Percentiles rank a stretch among this genome's conserved stretches.
These are phyloP conservation scores for Myrica gale DNA, from an alignment of 306 rosid species.

Conservation along the genomic window DNA sequence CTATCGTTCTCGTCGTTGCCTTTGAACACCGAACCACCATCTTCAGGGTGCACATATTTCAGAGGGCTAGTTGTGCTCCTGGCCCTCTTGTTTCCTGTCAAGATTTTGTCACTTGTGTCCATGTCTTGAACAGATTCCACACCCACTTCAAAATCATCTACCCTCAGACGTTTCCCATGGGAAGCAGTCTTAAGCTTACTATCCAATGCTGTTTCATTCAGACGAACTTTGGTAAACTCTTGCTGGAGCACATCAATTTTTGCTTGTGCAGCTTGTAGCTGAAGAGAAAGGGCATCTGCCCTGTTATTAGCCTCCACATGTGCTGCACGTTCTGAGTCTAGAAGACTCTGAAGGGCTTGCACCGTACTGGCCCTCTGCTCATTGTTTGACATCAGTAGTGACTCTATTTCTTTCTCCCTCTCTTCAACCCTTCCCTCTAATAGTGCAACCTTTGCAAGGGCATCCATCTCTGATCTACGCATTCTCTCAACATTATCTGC, in stretches of 20 bases:
- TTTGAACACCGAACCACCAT: conserved; percentile 77
- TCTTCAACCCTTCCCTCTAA: conserved; percentile 75
- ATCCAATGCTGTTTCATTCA: conserved; percentile 78
- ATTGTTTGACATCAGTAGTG: conserved; percentile 66
- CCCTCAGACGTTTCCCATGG: conserved; percentile 74
- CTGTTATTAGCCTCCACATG: conserved; percentile 83
- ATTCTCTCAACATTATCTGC: conserved; percentile 48
- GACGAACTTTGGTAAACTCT: conserved; percentile 70
- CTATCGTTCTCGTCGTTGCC: conserved; percentile 77
- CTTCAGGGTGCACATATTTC: conserved; percentile 56
- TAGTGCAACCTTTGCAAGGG: conserved; percentile 47
- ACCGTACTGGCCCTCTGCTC: conserved; percentile 68
- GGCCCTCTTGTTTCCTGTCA: conserved; percentile 58
- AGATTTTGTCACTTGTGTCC: conserved; percentile 59
- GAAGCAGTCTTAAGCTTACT: conserved; percentile 67
- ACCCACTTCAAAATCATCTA: conserved; percentile 58
- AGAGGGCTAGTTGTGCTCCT: conserved; percentile 60
- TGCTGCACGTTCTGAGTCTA: conserved; percentile 89
- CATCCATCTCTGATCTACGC: conserved; percentile 61
- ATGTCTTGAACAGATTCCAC: conserved; percentile 66
- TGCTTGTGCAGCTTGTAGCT: conserved; percentile 86
- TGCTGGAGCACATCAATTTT: conserved; percentile 83
- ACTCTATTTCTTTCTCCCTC: conserved; percentile 78
- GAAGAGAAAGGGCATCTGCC: conserved; percentile 84
- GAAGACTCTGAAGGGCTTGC: conserved; percentile 73